Base-by-base conservation (phyloP, 306 rosid species). In the Malus fusca region DNA sequence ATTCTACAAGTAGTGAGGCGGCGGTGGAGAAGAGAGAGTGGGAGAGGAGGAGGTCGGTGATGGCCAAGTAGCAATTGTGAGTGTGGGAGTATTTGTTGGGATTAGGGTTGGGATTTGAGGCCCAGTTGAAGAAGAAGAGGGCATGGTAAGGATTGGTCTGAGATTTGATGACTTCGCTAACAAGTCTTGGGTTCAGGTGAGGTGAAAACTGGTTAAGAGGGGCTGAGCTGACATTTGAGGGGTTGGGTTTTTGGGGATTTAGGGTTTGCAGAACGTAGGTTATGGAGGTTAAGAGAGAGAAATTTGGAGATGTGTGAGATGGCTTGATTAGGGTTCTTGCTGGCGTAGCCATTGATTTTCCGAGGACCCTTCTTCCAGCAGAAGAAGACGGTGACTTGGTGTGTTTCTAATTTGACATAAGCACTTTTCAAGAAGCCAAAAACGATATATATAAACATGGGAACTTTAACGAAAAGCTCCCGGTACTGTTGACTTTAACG, bases 21-120 rank as follows among this genome's bases (percentile, higher is more conserved):
- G 88, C 82, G 33, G 87, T 60, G 85, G 85, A 75, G 86, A 85
- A 82, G 58, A 86, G 88, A 67, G 88, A 84, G 79, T 84, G 88
- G 33, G 82, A 82, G 40, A 86, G 82, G 26, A 82, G 82, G 74
- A 83, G 78, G 56, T 69, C 80, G 25, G 60, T 48, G 67, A 80
- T 80, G 35, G 84, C 80, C 35, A n/a, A 40, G 77, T 69, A 80
- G 73, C 80, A 80, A 1, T 18, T 48, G 73, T 59, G 63, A 9
- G 75, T 35, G 77, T 80, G 84, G 76, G 80, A 48, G 58, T 80
- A 80, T 62, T 73, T 66, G 51, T 66, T 56, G 18, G 76, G 76
- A 30, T 75, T 80, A 17, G 77, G 80, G 37, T 37, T 26, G 4
- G 84, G 77, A 30, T 69, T 80, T n/a, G 84, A 48, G 3, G 84